Percentiles rank a stretch among this genome's conserved stretches.
These are phyloP conservation scores for Venustampulla echinocandica DNA, from an alignment of 495 filamentous ascomycete species.

Conservation along the genomic window DNA sequence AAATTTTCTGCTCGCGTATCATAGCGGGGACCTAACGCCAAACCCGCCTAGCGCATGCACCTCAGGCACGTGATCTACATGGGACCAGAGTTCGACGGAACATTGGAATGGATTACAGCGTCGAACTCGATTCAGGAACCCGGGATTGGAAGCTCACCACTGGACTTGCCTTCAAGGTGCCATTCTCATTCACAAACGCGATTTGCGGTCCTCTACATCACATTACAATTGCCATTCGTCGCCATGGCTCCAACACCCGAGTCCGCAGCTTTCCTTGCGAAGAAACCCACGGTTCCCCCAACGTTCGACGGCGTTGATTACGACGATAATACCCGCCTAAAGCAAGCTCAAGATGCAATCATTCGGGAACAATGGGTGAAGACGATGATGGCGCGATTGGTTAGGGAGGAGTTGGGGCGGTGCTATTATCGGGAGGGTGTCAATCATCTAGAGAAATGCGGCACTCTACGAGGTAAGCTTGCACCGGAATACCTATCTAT, in stretches of 20 bases:
- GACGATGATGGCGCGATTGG: constrained; percentile 92
- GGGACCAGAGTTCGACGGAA: no score
- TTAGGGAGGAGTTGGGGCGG: constrained; percentile 89
- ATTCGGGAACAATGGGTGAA: constrained; percentile 96
- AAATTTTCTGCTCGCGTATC: constrained; percentile 11
- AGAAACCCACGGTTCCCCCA: constrained; percentile 87
- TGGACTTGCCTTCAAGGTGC: no score
- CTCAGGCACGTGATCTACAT: no score
- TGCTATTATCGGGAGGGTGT: constrained; percentile 92
- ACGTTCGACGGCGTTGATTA: constrained; percentile 97
- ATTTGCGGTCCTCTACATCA: no score
- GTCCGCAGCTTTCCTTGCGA: constrained; percentile 82
- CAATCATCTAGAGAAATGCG: constrained; percentile 97
- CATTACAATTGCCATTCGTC: background rate
- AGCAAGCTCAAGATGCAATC: constrained; percentile 89
- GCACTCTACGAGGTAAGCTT: constrained; percentile 73
- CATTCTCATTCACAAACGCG: no score
- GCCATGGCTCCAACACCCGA: constrained; percentile 74
- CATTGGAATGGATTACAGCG: no score
- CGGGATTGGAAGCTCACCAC: background rate
- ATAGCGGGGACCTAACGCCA: constrained; percentile 4
- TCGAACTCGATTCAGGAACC: no score
- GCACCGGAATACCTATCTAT: background rate
- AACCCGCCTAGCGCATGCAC: background rate
- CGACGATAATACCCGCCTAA: constrained; percentile 80